These are phyloP conservation scores for Penicillium sp. DNA, from an alignment of 2,329 filamentous ascomycete genomes.

Conservation along the genomic window DNA sequence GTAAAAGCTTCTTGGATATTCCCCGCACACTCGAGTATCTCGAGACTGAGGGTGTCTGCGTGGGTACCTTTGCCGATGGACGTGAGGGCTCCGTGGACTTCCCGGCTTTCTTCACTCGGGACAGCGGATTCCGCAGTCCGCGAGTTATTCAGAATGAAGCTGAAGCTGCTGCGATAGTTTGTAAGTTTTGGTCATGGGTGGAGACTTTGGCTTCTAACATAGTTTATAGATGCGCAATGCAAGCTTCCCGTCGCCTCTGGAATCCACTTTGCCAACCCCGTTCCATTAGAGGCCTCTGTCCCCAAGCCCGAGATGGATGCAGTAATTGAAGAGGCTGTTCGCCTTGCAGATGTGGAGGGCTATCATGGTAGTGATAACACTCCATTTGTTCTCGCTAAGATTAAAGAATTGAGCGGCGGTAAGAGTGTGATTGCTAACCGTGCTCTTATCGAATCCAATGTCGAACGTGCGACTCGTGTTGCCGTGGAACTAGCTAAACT, in stretches of 20 bases:
- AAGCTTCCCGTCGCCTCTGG: constrained; percentile 73
- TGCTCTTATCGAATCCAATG: constrained; percentile 67
- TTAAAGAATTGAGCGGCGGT: constrained; percentile 74
- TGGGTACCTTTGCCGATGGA: constrained; percentile 87
- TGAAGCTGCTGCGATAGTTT: constrained; percentile 86
- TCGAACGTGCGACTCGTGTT: constrained; percentile 63
- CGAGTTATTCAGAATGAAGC: constrained; percentile 70
- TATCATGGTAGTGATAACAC: constrained; percentile 76
- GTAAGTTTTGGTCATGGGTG: constrained; percentile 44
- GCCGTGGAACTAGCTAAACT: constrained; percentile 62
- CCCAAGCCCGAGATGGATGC: constrained; percentile 68
- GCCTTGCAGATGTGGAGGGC: constrained; percentile 64
- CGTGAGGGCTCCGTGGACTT: constrained; percentile 73
- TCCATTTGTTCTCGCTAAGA: constrained; percentile 75
- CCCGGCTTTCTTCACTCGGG: constrained; percentile 87
- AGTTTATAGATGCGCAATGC: constrained; percentile 65
- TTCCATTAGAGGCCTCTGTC: constrained; percentile 70
- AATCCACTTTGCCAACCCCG: constrained; percentile 84
- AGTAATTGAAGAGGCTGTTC: constrained; percentile 67
- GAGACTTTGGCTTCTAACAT: neutral
- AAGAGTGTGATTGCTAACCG: constrained; percentile 74
- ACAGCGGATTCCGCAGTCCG: constrained; percentile 81
- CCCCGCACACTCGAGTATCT: constrained; percentile 81
- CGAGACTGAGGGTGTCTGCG: constrained; percentile 70
- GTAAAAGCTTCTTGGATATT: constrained; percentile 95